Evolutionary conservation across 352 stramenopile genomes (phyloP).

Genomic region (Sclerospora graminicola): DNA sequence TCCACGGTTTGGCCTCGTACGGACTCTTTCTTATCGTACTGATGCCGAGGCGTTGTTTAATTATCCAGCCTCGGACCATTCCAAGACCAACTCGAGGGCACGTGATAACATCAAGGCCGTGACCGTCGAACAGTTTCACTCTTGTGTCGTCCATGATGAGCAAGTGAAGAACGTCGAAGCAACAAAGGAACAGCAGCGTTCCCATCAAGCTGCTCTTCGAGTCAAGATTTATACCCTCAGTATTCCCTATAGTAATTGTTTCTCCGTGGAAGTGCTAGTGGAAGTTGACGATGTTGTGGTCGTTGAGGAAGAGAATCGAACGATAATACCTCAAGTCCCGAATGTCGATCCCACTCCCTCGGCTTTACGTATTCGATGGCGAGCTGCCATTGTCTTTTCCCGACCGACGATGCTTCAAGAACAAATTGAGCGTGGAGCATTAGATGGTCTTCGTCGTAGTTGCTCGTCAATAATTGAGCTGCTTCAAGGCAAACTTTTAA

Average conservation of each 20-base stretch:
- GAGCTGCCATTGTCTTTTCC: constrained; percentile 21
- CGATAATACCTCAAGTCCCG: not conserved
- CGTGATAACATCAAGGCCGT: constrained; percentile 25
- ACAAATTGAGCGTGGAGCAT: constrained; percentile 20
- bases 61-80: constrained; percentile 2
- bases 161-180: constrained; percentile 6
- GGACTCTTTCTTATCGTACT: constrained; percentile 39
- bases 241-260: constrained; percentile 53
- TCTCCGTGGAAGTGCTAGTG: constrained; percentile 47
- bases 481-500: constrained; percentile 7
- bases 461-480: constrained; percentile 14
- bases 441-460: constrained; percentile 19
- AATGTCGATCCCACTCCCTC: too few species aligned
- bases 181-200: constrained; percentile 1
- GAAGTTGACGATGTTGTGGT: constrained; percentile 27
- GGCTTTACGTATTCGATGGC: constrained; percentile 18
- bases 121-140: constrained; percentile 50
- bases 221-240: constrained; percentile 58
- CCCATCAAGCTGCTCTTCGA: constrained; percentile 31
- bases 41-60: constrained; percentile 4
- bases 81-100: not conserved
- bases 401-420: constrained; percentile 17
- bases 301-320: not conserved
- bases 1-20: constrained; percentile 37
- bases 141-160: constrained; percentile 27